phyloP scores from a whole-genome alignment of 345 rosid species.

The Hibiscus mutabilis region DNA sequence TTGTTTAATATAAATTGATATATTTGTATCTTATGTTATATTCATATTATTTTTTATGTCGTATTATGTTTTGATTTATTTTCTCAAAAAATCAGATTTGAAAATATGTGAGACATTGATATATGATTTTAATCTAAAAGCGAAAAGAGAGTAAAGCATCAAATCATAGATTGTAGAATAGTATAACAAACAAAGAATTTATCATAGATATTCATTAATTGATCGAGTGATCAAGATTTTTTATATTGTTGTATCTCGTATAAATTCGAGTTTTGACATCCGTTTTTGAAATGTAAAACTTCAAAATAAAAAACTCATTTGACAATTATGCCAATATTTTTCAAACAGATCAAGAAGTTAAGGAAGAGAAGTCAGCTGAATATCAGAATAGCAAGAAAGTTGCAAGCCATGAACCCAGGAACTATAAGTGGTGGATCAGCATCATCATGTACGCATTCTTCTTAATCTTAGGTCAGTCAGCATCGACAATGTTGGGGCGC shows the following conservation, averaged over 20 bases:
- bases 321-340: neutral
- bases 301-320: neutral
- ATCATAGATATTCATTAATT: no score
- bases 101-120: no score
- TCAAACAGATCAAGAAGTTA: constrained; percentile 21
- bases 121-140: no score
- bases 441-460: constrained; percentile 13
- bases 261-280: no score
- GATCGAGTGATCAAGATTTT: no score
- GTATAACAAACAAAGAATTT: neutral
- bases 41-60: no score
- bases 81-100: no score
- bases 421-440: constrained; percentile 10
- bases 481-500: constrained; percentile 35
- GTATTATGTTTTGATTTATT: no score
- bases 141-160: neutral
- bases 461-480: constrained; percentile 39
- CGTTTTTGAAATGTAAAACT: no score
- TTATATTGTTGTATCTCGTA: no score
- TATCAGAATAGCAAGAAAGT: neutral
- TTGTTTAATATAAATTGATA: no score
- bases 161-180: neutral
- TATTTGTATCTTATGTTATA: no score
- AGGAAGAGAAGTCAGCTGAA: constrained; percentile 14
- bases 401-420: neutral